Base-by-base conservation (phyloP, 2,329 filamentous ascomycete species). In the Escovopsis sp. region DNA sequence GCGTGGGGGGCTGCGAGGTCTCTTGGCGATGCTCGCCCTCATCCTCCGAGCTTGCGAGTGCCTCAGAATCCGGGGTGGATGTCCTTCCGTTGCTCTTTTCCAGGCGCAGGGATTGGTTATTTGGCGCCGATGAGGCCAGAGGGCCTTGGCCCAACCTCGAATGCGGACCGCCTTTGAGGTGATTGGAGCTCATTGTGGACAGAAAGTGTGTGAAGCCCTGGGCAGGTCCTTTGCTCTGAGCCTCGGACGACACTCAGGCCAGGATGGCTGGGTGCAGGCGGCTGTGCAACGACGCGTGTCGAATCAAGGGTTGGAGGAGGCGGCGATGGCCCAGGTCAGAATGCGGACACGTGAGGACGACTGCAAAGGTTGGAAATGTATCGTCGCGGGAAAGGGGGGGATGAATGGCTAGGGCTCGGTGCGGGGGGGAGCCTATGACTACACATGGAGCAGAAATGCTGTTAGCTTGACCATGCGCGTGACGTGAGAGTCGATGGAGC, bases 51-150 rank as follows among this genome's bases (percentile, higher is more conserved):
- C 88, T 96, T 35, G 81, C 86, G 40, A 96, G 64, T 35, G 84
- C 88, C 54, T 96, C 88, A 4, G 87, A 94, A 53, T 96, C 90
- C 16, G 88, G 88, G 2, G 88, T 94, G 7, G 85, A 86, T 36
- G 82, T 80, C 47, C 87, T 75, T 37, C 77, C 70, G 48, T 82
- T 80, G 34, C 79, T 66, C 54, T 86, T 90, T 34, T 88, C 83
- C 25, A 84, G 66, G 33, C 83, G 61, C 27, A 78, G 62, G 27
- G 74, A 73, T 39, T 79, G 74, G 47, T 66, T 79, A 46, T 59
- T 73, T 16, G 72, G 63, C 36, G 68, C 55, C 43, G 63, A 55
- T 41, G 58, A 45, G 45, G 65, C 48, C 49, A 62, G 57, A 41
- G 53, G 54, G 39, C 58, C 57, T 48, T 64, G 62, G 49, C 61